Conservation (phyloP, 352 stramenopile species). For the Phytophthora fragariae region DNA sequence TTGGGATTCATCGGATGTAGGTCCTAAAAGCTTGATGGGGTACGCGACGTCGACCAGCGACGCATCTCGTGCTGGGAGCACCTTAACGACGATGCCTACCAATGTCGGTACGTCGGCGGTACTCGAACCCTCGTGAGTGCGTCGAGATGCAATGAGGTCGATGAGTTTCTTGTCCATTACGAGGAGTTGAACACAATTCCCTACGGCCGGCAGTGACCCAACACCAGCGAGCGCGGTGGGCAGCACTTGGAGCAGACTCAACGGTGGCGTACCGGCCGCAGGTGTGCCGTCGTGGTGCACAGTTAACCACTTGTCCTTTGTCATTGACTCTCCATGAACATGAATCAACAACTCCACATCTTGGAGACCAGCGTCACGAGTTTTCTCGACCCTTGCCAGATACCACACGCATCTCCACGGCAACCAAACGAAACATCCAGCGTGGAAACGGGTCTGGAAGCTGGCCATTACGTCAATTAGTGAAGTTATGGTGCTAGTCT, state of each 20-base stretch:
- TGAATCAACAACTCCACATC: slow-evolving; percentile 39
- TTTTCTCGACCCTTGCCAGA: slow-evolving; percentile 50
- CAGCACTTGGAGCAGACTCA: slow-evolving; percentile 42
- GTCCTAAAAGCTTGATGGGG: slow-evolving; percentile 20
- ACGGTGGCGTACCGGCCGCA: slow-evolving; percentile 14
- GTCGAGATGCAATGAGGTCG: slow-evolving; percentile 16
- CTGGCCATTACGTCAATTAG: slow-evolving; percentile 8
- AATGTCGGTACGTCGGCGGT: slow-evolving; percentile 26
- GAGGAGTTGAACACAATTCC: slow-evolving; percentile 47
- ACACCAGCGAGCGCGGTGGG: slow-evolving; percentile 38
- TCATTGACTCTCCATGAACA: slow-evolving; percentile 54
- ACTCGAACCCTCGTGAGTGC: neutral
- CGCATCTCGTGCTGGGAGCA: slow-evolving; percentile 54
- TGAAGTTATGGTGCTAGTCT: neutral
- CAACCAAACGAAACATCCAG: slow-evolving; percentile 45
- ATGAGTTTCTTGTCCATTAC: slow-evolving; percentile 22
- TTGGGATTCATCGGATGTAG: slow-evolving; percentile 24
- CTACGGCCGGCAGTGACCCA: slow-evolving; percentile 44
- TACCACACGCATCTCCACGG: slow-evolving; percentile 58
- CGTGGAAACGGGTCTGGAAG: slow-evolving; percentile 7
- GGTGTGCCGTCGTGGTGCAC: slow-evolving; percentile 18
- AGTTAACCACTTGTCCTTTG: slow-evolving; percentile 58
- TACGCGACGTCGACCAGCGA: slow-evolving; percentile 58
- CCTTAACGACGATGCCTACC: slow-evolving; percentile 47
- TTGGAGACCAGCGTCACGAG: slow-evolving; percentile 17